Evolutionary conservation across 257 asterid genomes (phyloP), one percentile per base, ranked within the genome.

Genomic region (Rubia yunnanensis): DNA sequence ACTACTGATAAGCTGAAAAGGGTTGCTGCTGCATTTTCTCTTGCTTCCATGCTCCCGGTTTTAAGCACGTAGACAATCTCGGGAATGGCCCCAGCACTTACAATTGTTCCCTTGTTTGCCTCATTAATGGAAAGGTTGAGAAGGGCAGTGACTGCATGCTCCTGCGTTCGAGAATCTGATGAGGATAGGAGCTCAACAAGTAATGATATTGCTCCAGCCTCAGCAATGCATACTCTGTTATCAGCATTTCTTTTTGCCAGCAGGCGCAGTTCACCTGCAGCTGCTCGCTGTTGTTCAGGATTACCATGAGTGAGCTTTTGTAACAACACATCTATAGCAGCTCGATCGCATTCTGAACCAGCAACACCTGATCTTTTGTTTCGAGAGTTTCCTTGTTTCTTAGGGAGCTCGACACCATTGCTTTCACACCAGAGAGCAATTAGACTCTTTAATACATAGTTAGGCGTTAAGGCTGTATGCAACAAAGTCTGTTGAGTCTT

Each of bases 401-500:
- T 83, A 18, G 99, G 99, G 36, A 83, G 84, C 78, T 94, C 97
- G 50, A 94, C 94, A 7, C 99, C 97, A 14, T 94, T 94, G 59
- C 83, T 94, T 68, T 94, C 96, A 63, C 99, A 94, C 97, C 97
- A 94, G 68, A 89, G 72, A 28, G 96, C 87, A 36, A 94, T 94
- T 24, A 94, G 92, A 77, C 96, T 88, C 80, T 90, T 89, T 79
- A 94, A 57, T 56, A 90, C 96, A n/a, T 94, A 90, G 68, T 94
- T 94, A n/a, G 99, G 99, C n/a, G 99, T 94, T 73, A 94, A 73
- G 46, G 95, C 94, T 0, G 99, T 86, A 82, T 94, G 99, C 61
- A 82, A 65, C 28, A 94, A 69, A 15, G 95, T 82, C 76, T 94
- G 99, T 68, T 94, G 96, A 66, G 97, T 90, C 82, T 94, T 94